phyloP scores from a whole-genome alignment of 495 filamentous ascomycete genomes.

The Aspergillus cavernicola region DNA sequence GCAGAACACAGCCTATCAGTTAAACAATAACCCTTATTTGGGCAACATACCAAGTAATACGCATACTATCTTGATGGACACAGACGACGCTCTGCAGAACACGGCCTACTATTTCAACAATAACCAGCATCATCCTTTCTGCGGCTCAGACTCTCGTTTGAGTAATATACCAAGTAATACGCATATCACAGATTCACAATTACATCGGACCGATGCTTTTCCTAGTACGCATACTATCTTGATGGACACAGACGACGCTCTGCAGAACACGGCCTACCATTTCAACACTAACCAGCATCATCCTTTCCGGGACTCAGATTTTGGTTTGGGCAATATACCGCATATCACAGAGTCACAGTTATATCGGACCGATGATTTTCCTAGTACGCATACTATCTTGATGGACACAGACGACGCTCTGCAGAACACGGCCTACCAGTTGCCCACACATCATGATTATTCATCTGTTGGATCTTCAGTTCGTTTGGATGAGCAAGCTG shows the following conservation, averaged over 20 bases:
- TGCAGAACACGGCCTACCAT: not conserved
- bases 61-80: not conserved
- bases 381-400: not conserved
- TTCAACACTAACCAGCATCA: not conserved
- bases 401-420: not conserved
- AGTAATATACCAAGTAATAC: not conserved
- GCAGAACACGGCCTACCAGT: not conserved
- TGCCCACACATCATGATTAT: not conserved
- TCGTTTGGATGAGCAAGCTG: not conserved
- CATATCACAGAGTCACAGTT: not conserved
- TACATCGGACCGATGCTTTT: not conserved
- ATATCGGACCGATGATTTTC: not conserved
- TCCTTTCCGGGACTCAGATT: not conserved
- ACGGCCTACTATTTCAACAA: not conserved
- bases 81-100: not conserved
- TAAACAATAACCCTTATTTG: no score
- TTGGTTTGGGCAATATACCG: not conserved
- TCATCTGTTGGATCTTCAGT: not conserved
- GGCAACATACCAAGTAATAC: no score
- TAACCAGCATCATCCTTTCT: not conserved
- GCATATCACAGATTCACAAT: not conserved
- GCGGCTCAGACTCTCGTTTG: not conserved
- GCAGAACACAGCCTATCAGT: no score
- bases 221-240: not conserved
- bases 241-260: not conserved